These are phyloP conservation scores for Massariosphaeria phaeospora DNA, from an alignment of 495 filamentous ascomycete genomes.

Conservation along the genomic window DNA sequence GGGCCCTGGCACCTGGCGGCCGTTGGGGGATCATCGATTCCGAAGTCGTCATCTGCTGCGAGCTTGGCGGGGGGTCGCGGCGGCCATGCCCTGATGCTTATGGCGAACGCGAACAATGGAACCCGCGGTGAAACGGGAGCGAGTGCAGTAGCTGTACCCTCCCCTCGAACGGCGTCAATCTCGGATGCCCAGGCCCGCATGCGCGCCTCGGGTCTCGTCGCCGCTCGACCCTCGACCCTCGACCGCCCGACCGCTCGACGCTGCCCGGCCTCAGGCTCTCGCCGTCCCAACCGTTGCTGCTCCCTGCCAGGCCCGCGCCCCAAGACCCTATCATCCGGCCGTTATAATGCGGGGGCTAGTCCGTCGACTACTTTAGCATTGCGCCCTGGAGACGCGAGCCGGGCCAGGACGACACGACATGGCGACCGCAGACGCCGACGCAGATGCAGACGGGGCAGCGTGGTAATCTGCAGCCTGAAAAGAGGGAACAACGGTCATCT, in stretches of 20 bases:
- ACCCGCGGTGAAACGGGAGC: conserved; percentile 10
- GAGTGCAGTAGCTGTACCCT: too few species aligned
- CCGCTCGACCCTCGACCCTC: too few species aligned
- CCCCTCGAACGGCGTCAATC: conserved; percentile 28
- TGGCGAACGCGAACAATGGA: too few species aligned
- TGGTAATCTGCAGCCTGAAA: conserved; percentile 22
- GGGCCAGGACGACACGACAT: not conserved
- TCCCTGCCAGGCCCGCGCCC: conserved; percentile 5
- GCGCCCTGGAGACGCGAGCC: not conserved
- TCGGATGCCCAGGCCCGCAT: conserved; percentile 11
- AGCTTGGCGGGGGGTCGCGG: too few species aligned
- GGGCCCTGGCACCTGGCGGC: too few species aligned
- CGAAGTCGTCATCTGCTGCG: too few species aligned
- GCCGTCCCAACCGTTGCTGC: conserved; percentile 14
- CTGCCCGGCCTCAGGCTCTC: conserved; percentile 8
- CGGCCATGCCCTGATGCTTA: too few species aligned
- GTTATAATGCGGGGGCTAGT: conserved; percentile 28
- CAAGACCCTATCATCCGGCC: conserved; percentile 29
- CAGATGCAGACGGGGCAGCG: not conserved
- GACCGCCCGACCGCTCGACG: too few species aligned
- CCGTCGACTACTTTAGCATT: conserved; percentile 22
- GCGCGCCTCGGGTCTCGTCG: not conserved
- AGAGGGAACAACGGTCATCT: conserved; percentile 10
- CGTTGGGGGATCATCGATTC: too few species aligned
- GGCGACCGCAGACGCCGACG: too few species aligned